These are phyloP conservation scores for Flaveria floridana DNA, from an alignment of 140 eudicot species.

Conservation along the genomic window DNA sequence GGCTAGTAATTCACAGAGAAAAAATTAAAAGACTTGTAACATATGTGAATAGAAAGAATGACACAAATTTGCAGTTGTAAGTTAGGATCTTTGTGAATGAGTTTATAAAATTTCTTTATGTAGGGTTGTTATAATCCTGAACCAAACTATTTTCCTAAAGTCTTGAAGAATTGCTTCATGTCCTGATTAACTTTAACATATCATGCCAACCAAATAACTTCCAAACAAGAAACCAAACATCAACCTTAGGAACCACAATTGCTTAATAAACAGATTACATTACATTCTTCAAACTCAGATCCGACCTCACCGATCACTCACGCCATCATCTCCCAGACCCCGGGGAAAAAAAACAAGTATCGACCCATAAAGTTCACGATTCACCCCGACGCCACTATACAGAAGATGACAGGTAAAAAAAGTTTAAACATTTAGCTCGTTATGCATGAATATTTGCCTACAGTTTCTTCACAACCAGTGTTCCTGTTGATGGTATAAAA, in stretches of 20 bases:
- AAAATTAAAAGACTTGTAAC: too few relatives aligned
- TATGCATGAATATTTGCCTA: conserved; percentile 33
- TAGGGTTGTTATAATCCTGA: too few relatives aligned
- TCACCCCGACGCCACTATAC: conserved; percentile 29
- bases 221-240: conserved; percentile 14
- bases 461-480: conserved; percentile 15
- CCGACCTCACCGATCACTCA: conserved; percentile 3
- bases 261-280: conserved; percentile 32
- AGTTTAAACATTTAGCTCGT: conserved; percentile 28
- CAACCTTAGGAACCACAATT: conserved; percentile 25
- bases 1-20: too few relatives aligned
- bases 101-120: too few relatives aligned
- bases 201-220: too few relatives aligned
- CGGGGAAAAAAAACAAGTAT: conserved; percentile 2
- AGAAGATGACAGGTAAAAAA: conserved; percentile 23
- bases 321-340: conserved; percentile 23
- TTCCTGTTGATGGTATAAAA: conserved; percentile 11
- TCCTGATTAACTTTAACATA: too few relatives aligned
- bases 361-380: background rate
- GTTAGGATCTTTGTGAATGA: too few relatives aligned
- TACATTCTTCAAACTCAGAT: conserved; percentile 24
- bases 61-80: too few relatives aligned
- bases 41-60: too few relatives aligned
- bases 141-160: too few relatives aligned
- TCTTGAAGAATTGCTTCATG: too few relatives aligned